A percentile compares a stretch with the other conserved stretches of the same genome.
Evolutionary conservation across 495 filamentous ascomycete genomes (phyloP).

Genomic region (Penicillium maclennaniae): DNA sequence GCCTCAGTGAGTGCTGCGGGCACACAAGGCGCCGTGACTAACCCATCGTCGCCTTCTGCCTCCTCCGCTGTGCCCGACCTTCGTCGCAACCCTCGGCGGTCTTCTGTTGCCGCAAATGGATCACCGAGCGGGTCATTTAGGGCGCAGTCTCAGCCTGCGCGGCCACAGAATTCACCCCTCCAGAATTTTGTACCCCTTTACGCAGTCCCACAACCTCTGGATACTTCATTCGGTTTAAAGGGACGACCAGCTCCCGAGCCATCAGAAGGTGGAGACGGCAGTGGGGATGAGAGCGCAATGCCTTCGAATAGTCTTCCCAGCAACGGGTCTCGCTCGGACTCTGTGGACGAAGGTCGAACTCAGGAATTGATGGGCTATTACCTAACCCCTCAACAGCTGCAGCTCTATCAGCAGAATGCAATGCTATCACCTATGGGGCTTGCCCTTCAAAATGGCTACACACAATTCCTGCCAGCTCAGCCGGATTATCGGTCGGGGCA

Average conservation of each 20-base stretch:
- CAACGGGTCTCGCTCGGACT: conserved; percentile 36
- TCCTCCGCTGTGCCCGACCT: conserved; percentile 50
- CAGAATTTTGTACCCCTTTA: conserved; percentile 37
- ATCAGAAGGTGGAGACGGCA: conserved; percentile 33
- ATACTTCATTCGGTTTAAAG: conserved; percentile 35
- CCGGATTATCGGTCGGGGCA: conserved; percentile 40
- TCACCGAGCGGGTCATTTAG: conserved; percentile 50
- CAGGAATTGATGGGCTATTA: conserved; percentile 68
- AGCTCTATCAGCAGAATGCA: conserved; percentile 43
- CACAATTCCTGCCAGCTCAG: conserved; percentile 39
- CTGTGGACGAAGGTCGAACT: conserved; percentile 44
- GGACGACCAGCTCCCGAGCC: conserved; percentile 32
- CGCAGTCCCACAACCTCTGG: conserved; percentile 30
- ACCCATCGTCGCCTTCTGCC: conserved; percentile 62
- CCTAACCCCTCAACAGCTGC: conserved; percentile 54
- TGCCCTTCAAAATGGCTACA: conserved; percentile 41
- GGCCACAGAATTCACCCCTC: conserved; percentile 46
- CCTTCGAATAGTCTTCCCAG: conserved; percentile 39
- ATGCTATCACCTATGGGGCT: conserved; percentile 47
- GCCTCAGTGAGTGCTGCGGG: conserved; percentile 39
- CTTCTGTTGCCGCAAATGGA: conserved; percentile 48
- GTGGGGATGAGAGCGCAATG: conserved; percentile 41
- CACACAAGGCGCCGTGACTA: conserved; percentile 52
- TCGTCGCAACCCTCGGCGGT: conserved; percentile 54
- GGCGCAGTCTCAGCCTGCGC: conserved; percentile 65